Conservation (phyloP, 192 early-diverging fungal genomes). For the Linnemannia elongata region DNA sequence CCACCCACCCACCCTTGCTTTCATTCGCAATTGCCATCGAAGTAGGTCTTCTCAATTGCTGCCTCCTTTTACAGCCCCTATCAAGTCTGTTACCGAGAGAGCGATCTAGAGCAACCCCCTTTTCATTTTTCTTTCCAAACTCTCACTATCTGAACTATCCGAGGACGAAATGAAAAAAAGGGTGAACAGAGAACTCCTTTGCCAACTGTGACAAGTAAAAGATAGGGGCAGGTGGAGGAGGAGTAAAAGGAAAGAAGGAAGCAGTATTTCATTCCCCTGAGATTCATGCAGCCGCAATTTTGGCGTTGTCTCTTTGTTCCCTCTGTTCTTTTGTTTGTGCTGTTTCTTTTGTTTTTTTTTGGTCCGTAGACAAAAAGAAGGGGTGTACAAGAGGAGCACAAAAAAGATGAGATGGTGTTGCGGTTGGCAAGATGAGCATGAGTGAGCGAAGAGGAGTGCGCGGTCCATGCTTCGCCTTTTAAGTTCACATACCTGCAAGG, state of each 20-base stretch:
- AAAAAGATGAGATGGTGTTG: neutral
- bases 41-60: neutral
- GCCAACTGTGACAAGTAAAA: neutral
- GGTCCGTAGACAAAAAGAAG: neutral
- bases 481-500: neutral
- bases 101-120: neutral
- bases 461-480: neutral
- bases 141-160: neutral
- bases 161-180: neutral
- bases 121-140: neutral
- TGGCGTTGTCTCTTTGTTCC: neutral
- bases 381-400: neutral
- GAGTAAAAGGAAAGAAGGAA: neutral
- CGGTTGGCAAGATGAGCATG: neutral
- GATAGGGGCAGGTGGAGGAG: neutral
- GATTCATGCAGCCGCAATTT: neutral
- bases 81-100: neutral
- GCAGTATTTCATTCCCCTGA: neutral
- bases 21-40: too few species aligned
- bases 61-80: neutral
- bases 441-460: neutral
- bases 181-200: neutral
- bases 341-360: constrained; percentile 8
- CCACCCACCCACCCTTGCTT: too few species aligned
- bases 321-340: neutral